phyloP scores from a whole-genome alignment of 1,284 basidiomycete species.

The Tausonia pullulans region DNA sequence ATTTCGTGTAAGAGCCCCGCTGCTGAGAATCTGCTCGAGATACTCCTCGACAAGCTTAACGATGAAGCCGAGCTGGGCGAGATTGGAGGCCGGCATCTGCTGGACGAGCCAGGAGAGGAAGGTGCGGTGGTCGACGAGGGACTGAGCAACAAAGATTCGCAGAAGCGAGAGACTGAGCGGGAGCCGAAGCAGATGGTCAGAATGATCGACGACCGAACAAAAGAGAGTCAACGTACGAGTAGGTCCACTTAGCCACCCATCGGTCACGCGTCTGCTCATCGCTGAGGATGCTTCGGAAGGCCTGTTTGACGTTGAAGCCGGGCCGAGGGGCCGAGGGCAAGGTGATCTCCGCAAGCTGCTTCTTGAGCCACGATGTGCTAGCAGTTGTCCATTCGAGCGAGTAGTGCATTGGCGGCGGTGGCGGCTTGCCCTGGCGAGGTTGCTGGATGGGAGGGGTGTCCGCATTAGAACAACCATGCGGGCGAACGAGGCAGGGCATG shows the following conservation, averaged over 20 bases:
- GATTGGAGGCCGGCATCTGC: slow-evolving; percentile 60
- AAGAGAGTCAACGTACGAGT: slow-evolving; percentile 45
- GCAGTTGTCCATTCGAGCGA: slow-evolving; percentile 81
- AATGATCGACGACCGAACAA: not conserved
- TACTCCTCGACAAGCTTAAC: slow-evolving; percentile 67
- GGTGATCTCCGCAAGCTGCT: slow-evolving; percentile 72
- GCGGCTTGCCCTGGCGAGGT: slow-evolving; percentile 48
- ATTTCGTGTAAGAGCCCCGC: slow-evolving; percentile 51
- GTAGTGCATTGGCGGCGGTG: slow-evolving; percentile 68
- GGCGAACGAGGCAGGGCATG: slow-evolving; percentile 24
- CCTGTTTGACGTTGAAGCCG: slow-evolving; percentile 63
- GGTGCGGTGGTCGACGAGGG: slow-evolving; percentile 63
- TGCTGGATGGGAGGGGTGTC: slow-evolving; percentile 12
- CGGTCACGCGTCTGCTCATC: slow-evolving; percentile 55
- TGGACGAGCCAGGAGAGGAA: slow-evolving; percentile 77
- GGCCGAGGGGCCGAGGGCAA: slow-evolving; percentile 64
- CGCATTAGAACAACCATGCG: slow-evolving; percentile 7
- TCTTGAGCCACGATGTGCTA: slow-evolving; percentile 77
- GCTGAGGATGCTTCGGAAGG: slow-evolving; percentile 61
- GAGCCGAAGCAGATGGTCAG: slow-evolving; percentile 17
- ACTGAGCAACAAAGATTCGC: slow-evolving; percentile 57
- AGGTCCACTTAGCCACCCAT: slow-evolving; percentile 72
- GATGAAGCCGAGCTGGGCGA: slow-evolving; percentile 75
- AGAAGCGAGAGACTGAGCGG: slow-evolving; percentile 55
- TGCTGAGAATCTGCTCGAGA: slow-evolving; percentile 55